Evolutionary conservation across 345 rosid species (phyloP).

Genomic region (Triadica sebifera): DNA sequence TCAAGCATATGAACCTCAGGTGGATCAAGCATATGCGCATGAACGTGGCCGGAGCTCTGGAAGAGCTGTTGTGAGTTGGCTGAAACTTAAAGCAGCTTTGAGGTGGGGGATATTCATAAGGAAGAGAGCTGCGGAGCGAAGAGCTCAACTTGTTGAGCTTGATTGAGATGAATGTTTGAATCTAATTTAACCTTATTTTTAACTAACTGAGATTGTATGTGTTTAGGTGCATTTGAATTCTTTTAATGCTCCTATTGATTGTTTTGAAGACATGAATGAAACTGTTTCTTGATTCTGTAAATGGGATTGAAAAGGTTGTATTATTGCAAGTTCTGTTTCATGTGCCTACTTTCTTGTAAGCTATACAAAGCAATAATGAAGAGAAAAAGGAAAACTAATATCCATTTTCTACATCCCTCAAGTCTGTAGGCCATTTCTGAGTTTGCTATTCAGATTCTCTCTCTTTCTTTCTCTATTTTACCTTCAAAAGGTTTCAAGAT

Average conservation of each 20-base stretch:
- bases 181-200: not conserved
- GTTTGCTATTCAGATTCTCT: too few relatives aligned
- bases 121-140: conserved; percentile 89
- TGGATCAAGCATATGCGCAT: conserved; percentile 34
- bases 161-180: conserved; percentile 33
- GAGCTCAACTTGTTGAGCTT: conserved; percentile 80
- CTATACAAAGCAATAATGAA: not conserved
- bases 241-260: too few relatives aligned
- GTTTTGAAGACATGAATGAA: conserved; percentile 2
- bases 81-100: conserved; percentile 78
- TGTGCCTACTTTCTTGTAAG: conserved; percentile 1
- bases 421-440: too few relatives aligned
- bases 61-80: conserved; percentile 96
- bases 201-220: too few relatives aligned
- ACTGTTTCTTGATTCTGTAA: not conserved
- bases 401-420: not conserved
- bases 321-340: not conserved
- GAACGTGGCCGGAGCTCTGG: conserved; percentile 58
- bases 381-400: not conserved
- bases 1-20: conserved; percentile 49
- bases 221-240: conserved; percentile 8
- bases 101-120: conserved; percentile 96
- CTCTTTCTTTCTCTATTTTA: too few relatives aligned
- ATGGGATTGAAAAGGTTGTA: not conserved
- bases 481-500: too few relatives aligned